Conservation (phyloP, 257 asterid species). For the Solanum gracilifrons region DNA sequence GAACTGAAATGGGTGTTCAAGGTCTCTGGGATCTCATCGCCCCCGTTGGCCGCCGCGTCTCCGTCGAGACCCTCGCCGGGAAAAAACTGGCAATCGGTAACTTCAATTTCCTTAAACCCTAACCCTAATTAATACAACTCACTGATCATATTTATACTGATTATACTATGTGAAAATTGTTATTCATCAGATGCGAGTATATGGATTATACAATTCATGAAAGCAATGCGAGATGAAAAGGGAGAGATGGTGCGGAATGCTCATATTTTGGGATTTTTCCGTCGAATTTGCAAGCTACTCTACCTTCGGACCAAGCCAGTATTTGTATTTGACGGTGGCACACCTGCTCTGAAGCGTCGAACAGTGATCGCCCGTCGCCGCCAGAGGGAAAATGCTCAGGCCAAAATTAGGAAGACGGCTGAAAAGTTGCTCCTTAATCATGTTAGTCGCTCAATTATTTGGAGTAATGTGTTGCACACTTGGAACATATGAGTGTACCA, state of each 20-base stretch:
- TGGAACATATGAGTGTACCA: not conserved
- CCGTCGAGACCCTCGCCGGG: conserved; percentile 92
- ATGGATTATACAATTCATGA: conserved; percentile 97
- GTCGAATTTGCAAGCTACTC: conserved; percentile 90
- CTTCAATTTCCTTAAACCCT: conserved; percentile 4
- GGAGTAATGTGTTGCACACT: not conserved
- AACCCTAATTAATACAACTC: conserved; percentile 9
- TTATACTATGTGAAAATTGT: not conserved
- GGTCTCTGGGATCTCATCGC: conserved; percentile 93
- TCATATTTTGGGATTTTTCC: conserved; percentile 81
- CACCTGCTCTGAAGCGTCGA: conserved; percentile 92
- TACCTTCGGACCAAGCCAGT: conserved; percentile 87
- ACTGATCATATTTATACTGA: not conserved
- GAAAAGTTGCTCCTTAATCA: conserved; percentile 93
- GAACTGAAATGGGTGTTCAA: conserved; percentile 68
- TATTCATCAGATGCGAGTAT: conserved; percentile 74
- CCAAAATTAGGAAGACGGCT: conserved; percentile 90
- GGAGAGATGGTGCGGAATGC: conserved; percentile 97
- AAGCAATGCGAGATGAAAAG: conserved; percentile 95
- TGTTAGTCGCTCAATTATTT: conserved; percentile 21
- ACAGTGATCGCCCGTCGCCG: conserved; percentile 93
- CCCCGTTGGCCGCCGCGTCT: conserved; percentile 97
- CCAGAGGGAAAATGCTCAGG: conserved; percentile 95
- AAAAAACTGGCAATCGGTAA: conserved; percentile 85
- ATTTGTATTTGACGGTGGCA: conserved; percentile 91